A percentile compares a stretch with the other conserved stretches of the same genome.
These are phyloP conservation scores for Aureobasidium vineae DNA, from an alignment of 2,329 filamentous ascomycete species.

Conservation along the genomic window DNA sequence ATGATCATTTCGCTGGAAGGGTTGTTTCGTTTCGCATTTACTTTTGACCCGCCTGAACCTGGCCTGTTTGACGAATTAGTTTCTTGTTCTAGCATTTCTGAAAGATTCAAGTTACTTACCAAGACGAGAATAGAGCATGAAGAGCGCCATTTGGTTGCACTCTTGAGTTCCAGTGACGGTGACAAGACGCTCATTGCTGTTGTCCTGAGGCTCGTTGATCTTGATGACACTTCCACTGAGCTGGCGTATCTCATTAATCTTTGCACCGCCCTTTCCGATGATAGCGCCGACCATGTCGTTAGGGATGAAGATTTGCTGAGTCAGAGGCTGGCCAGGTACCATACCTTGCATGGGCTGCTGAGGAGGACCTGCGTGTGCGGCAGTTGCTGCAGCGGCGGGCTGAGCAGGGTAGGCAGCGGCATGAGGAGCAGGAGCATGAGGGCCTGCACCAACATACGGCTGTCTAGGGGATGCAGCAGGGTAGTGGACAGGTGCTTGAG, in stretches of 20 bases:
- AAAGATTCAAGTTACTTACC: conserved; percentile 58
- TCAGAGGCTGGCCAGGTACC: conserved; percentile 79
- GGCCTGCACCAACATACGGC: conserved; percentile 75
- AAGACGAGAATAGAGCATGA: conserved; percentile 97
- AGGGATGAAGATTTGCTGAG: conserved; percentile 98
- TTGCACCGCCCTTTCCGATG: conserved; percentile 96
- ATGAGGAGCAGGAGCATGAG: conserved; percentile 70
- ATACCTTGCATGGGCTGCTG: conserved; percentile 72
- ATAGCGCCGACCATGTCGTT: conserved; percentile 99
- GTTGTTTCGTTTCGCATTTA: conserved; percentile 24
- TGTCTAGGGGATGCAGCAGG: conserved; percentile 63
- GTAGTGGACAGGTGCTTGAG: conserved; percentile 72
- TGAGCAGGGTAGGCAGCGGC: conserved; percentile 61
- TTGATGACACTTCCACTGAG: conserved; percentile 98
- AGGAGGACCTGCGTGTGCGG: conserved; percentile 63
- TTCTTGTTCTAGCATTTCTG: conserved; percentile 26
- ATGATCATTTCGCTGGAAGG: neutral
- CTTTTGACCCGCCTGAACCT: conserved; percentile 30
- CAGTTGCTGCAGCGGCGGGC: conserved; percentile 45
- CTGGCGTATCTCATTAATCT: conserved; percentile 99
- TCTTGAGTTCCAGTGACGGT: conserved; percentile 97
- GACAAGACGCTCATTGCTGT: conserved; percentile 95
- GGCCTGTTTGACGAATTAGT: conserved; percentile 27
- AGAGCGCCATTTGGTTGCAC: conserved; percentile 99
- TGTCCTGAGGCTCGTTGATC: conserved; percentile 99